These are phyloP conservation scores for Rauvolfia tetraphylla DNA, from an alignment of 257 asterid genomes.

Conservation along the genomic window DNA sequence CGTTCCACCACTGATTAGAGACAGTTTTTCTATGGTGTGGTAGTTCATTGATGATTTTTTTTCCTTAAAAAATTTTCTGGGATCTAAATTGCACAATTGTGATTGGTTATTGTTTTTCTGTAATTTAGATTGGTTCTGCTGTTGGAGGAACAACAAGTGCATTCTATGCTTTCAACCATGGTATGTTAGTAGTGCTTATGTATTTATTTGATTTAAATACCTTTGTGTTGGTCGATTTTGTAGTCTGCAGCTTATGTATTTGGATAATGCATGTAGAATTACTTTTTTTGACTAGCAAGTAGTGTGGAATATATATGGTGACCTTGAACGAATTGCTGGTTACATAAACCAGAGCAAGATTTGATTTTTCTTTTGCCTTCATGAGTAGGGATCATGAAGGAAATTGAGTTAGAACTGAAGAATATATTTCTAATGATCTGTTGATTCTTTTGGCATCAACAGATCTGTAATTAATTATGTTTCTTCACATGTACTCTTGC, in stretches of 20 bases:
- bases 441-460: not conserved
- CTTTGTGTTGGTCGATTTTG: not conserved
- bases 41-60: not conserved
- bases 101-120: not conserved
- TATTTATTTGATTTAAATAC: not conserved
- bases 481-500: not conserved
- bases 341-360: not conserved
- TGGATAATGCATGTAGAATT: not conserved
- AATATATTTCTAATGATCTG: not conserved
- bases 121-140: constrained; percentile 78
- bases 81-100: not conserved
- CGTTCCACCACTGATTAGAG: constrained; percentile 71
- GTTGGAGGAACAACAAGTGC: constrained; percentile 86
- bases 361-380: not conserved
- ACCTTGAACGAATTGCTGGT: not conserved
- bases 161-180: constrained; percentile 72
- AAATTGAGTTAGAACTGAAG: not conserved
- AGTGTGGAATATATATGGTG: not conserved
- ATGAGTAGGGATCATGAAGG: not conserved
- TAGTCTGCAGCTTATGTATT: not conserved
- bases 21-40: constrained; percentile 83
- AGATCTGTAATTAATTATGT: not conserved
- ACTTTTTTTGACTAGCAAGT: not conserved
- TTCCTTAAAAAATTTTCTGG: too few relatives aligned
- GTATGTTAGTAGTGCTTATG: constrained; percentile 27